Evolutionary conservation across 495 filamentous ascomycete species (phyloP).

Genomic region (Platismatia glauca): DNA sequence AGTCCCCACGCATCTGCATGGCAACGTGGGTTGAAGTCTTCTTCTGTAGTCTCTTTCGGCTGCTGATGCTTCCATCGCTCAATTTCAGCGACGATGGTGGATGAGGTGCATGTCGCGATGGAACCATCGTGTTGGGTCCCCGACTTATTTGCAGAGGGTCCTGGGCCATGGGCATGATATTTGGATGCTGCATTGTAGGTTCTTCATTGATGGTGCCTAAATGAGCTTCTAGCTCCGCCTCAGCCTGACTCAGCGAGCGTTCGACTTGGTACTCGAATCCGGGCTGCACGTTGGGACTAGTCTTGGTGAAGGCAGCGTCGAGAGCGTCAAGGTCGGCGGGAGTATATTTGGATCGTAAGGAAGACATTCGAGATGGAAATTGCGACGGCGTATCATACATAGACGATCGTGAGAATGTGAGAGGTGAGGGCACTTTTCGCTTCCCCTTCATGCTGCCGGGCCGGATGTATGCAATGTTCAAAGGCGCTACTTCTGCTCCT

Average conservation of each 20-base stretch:
- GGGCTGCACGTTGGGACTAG: slow-evolving; percentile 20
- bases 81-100: slow-evolving; percentile 17
- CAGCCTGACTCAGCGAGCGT: slow-evolving; percentile 24
- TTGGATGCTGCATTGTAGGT: slow-evolving; percentile 12
- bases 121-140: slow-evolving; percentile 24
- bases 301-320: slow-evolving; percentile 27
- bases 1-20: slow-evolving; percentile 21
- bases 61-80: slow-evolving; percentile 18
- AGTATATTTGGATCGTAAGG: slow-evolving; percentile 28
- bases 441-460: slow-evolving; percentile 21
- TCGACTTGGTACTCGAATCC: slow-evolving; percentile 13
- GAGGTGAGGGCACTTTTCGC: slow-evolving; percentile 24
- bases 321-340: slow-evolving; percentile 29
- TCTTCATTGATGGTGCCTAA: slow-evolving; percentile 28
- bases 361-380: slow-evolving; percentile 20
- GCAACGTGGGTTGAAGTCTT: slow-evolving; percentile 23
- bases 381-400: slow-evolving; percentile 12
- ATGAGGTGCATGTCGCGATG: slow-evolving; percentile 24
- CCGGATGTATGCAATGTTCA: slow-evolving; percentile 24
- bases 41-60: slow-evolving; percentile 20
- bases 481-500: slow-evolving; percentile 25
- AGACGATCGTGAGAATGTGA: slow-evolving; percentile 21
- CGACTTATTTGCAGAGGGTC: slow-evolving; percentile 27
- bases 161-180: slow-evolving; percentile 12
- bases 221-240: slow-evolving; percentile 27